Evolutionary conservation across 257 asterid species (phyloP), one percentile per base, ranked within the genome.

Genomic region (Rubia yunnanensis): DNA sequence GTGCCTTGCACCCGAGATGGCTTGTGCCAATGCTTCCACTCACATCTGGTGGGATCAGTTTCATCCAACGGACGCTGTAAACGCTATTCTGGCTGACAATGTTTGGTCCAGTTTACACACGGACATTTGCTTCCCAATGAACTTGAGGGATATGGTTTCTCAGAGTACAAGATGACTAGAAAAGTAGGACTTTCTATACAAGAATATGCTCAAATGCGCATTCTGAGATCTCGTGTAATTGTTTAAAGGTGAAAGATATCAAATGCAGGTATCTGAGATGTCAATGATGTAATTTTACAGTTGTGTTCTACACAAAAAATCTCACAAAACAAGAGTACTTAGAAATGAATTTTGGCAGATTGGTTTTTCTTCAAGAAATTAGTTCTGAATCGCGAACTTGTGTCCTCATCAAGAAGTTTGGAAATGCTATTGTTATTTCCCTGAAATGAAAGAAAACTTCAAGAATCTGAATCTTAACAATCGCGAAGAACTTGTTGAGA

Each of bases 21-120:
- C 96, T 11, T 94, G 97, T 65, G 54, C 17, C 9, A 82, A 88
- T 64, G 94, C 99, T 23, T 74, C 92, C 7, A 74, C 72, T 52
- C 94, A 94, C 72, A 64, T 90, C 6, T 90, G 96, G 96, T 90
- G 99, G 99, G 97, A 94, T 30, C 97, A 94, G 67, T 94, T 90
- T 75, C 96, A 94, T 66, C 99, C 95, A 0, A 90, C 99, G 3
- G 91, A 78, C 49, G 84, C 92, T 10, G 97, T 94, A 36, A 94
- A 94, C 26, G 75, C 75, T 35, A 82, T 88, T 32, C 84, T 90
- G 3, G 96, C 99, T 14, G 95, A 90, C 41, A 94, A 90, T 48
- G 79, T 90, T 18, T 94, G 96, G 96, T 85, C 89, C 11, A 62
- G 92, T 46, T 41, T 56, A 74, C 92, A 94, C 59, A 65, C 88